Base-by-base conservation (phyloP, 441 rosid genomes). In the Viola pubescens region DNA sequence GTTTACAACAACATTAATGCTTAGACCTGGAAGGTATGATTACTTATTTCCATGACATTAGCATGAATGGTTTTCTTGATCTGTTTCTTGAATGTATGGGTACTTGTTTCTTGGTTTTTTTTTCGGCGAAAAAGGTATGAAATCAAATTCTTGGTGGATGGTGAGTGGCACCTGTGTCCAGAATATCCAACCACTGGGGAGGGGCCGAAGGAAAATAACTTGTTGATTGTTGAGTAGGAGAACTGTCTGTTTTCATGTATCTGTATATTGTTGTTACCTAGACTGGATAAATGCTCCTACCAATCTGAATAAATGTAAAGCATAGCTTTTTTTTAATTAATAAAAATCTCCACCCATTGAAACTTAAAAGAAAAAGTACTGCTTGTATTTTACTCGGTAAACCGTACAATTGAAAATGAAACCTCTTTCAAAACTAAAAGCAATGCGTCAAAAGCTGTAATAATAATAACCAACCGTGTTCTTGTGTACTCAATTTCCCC, bases 61-160 rank as follows among this genome's bases (percentile, higher is more conserved):
- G 5, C 16, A 37, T n/a, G 4, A 4, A 4, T 26, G 6, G 46
- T 44, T 9, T 16, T 12, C 13, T 4, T 63, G 7, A 38, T 40
- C 8, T 40, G 53, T 12, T 54, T 64, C 12, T 38, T n/a, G 2
- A 7, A 9, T 53, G 12, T 53, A n/a, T 58, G 67, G 67, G 38
- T 57, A 60, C 43, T 48, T 40, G 16, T 4, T 0, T 16, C 19
- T 16, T 16, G 19, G 19, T 37, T 49, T 37, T 10, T 52, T 40
- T 47, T 34, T 56, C 56, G 34, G 45, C 37, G 13, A 37, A 2
- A 53, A 66, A 88, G 96, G 91, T 87, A 91, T 44, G 94, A 87
- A 81, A 83, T 91, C 77, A 91, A 91, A 73, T 91, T 88, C 81
- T 62, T 88, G 79, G 84, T 88, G 45, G 95, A 91, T 66, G 95